These are phyloP conservation scores for Backusella mclennaniae DNA, from an alignment of 192 early-diverging fungal species.

Conservation along the genomic window DNA sequence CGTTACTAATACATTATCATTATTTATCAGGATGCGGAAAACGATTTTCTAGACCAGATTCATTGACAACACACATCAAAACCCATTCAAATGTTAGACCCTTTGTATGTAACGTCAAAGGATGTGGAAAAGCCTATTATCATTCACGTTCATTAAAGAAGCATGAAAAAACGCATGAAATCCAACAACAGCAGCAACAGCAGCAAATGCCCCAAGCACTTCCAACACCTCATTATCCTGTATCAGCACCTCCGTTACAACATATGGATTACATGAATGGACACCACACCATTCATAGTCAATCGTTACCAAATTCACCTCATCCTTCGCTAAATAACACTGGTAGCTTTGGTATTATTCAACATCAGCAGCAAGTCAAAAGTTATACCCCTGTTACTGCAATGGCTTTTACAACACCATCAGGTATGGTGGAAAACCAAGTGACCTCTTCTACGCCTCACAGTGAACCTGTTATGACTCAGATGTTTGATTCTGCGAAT, in stretches of 20 bases:
- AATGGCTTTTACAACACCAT: constrained; percentile 14
- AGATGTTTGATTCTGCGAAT: constrained; percentile 5
- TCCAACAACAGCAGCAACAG: not conserved
- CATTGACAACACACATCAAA: constrained; percentile 54
- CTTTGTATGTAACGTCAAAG: constrained; percentile 47
- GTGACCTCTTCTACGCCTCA: not conserved
- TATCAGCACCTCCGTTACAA: not conserved
- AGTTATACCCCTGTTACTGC: constrained; percentile 12
- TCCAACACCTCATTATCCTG: not conserved
- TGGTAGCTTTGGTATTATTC: not conserved
- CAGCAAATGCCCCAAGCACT: not conserved
- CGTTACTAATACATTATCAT: not conserved
- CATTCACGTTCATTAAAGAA: constrained; percentile 59
- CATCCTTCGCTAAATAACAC: constrained; percentile 1
- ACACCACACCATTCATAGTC: not conserved
- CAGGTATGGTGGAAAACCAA: constrained; percentile 16
- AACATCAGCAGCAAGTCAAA: constrained; percentile 2
- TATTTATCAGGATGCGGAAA: constrained; percentile 56
- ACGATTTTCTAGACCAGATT: constrained; percentile 71
- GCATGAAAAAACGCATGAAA: constrained; percentile 55
- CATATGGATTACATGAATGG: constrained; percentile 5
- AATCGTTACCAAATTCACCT: constrained; percentile 10
- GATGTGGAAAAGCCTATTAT: constrained; percentile 60
- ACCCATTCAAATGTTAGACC: constrained; percentile 56
- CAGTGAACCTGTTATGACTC: not conserved